Base-by-base conservation (phyloP, 2,329 filamentous ascomycete genomes). In the Cladosporium austrohemisphaericum region DNA sequence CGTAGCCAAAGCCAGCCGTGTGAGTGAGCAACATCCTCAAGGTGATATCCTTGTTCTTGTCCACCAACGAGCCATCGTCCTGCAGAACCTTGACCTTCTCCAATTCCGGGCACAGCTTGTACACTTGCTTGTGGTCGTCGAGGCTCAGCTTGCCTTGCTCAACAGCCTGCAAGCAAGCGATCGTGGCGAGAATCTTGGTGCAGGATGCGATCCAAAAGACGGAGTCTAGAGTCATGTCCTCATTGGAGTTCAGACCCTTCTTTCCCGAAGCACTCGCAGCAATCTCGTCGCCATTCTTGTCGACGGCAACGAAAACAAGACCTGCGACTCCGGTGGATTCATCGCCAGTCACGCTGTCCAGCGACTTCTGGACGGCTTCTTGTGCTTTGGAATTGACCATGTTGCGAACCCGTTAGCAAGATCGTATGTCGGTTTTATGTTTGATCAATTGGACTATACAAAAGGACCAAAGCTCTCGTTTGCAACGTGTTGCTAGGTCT, bases 121-220 rank as follows among this genome's bases (percentile, higher is more conserved):
- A 69, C 2, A 71, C 54, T 40, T 68, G 62, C 14, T 66, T 57
- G 1, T 55, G 54, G 53, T 75, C 71, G 51, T 76, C 74, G 1
- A 76, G 59, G 1, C 55, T 55, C 3, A 76, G 54, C 11, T 60
- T 59, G 0, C 69, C 71, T 51, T 71, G 62, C 54, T 76, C 73
- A 3, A 75, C 68, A 5, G 73, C 62, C 54, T 76, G 73, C 71
- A 76, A 71, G 40, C 69, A 73, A 0, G 72, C 72, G 33, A 76
- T 68, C 0, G 65, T 67, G 3, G 62, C 62, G 1, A 76, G 56
- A 45, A 75, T 57, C 56, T 76, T 76, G 11, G 66, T 69, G 59
- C 74, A 78, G 1, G 73, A 76, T 1, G 76, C 76, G 16, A 80
- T 75, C 75, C 76, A 79, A 57, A 83, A 86, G 1, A 80, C 67